Percentiles rank a stretch among this genome's conserved stretches.
Evolutionary conservation across 2,329 filamentous ascomycete species (phyloP).

Genomic region (Arthrobotrys megalospora): DNA sequence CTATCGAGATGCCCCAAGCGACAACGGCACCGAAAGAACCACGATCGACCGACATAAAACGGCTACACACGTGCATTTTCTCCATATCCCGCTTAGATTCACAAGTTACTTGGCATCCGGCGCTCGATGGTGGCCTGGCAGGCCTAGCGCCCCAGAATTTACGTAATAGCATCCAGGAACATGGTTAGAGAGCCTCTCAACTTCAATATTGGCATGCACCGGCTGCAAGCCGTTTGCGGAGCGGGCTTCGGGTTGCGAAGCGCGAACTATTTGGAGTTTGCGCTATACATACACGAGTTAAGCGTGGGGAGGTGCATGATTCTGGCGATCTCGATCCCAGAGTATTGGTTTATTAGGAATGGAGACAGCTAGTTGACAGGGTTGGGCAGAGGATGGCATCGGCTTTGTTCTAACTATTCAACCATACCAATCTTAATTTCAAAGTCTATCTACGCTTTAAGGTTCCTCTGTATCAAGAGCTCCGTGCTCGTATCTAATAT

Average conservation of each 20-base stretch:
- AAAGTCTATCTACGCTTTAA: neutral
- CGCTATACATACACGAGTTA: neutral
- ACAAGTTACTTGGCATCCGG: neutral
- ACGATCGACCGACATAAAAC: neutral
- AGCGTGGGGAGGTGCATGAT: neutral
- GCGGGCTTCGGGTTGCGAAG: neutral
- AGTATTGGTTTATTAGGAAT: conserved; percentile 1
- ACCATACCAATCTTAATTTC: neutral
- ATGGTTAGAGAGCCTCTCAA: neutral
- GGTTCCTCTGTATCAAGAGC: conserved; percentile 5
- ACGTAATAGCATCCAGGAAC: conserved; percentile 24
- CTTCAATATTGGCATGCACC: conserved; percentile 5
- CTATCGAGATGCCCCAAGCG: too few species aligned
- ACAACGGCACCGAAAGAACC: neutral
- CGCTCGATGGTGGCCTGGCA: conserved; percentile 10
- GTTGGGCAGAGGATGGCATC: conserved; percentile 1
- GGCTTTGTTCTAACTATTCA: neutral
- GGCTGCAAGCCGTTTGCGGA: conserved; percentile 11
- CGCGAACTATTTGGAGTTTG: neutral
- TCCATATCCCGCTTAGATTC: neutral
- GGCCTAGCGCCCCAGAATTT: conserved; percentile 10
- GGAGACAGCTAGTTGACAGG: neutral
- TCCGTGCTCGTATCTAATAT: neutral
- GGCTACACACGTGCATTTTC: neutral
- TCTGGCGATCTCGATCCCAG: neutral